Evolutionary conservation across 306 rosid species (phyloP), one percentile per base, ranked within the genome.

Genomic region (Fragaria vesca): DNA sequence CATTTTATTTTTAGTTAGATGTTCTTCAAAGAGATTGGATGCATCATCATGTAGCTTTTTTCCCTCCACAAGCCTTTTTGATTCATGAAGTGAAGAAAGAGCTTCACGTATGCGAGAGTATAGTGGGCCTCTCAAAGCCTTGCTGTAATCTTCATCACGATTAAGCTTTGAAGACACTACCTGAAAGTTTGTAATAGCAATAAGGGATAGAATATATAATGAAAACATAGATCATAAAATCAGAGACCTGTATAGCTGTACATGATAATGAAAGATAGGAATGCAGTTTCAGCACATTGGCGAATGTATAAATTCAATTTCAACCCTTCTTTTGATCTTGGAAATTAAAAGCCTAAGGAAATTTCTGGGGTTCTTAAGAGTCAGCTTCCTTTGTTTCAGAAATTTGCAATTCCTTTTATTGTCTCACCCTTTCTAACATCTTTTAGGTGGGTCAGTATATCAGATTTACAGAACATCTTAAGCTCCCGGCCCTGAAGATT

Each of bases 91-190:
- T 36, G 20, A 48, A 70, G 43, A 77, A 45, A 91, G 84, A 83
- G 87, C 84, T 86, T 88, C 84, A 1, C 87, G 93, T 48, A 91
- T 85, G 72, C 83, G 79, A 68, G 85, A 72, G 85, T 87, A 96
- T 46, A 93, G 76, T 1, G 89, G 79, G 34, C 86, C 96, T 61
- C 74, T 87, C 87, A 93, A 86, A 42, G 93, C 86, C 74, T 85
- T 84, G 71, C 72, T 86, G 80, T 91, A 81, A 79, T 88, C 97
- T 76, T 79, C 78, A 78, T 93, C 81, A 47, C 77, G 6, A 63
- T 82, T 83, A 86, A 81, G 80, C 77, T 36, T 87, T 48, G 98
- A 91, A 76, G 91, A 75, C 87, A 91, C 97, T 36, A 86, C 96
- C 99, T 93, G 79, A 50, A 30, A 43, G 55, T 60, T 73, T 60